phyloP scores from a whole-genome alignment of 108 stramenopile genomes.

The Conticribra guillardii region DNA sequence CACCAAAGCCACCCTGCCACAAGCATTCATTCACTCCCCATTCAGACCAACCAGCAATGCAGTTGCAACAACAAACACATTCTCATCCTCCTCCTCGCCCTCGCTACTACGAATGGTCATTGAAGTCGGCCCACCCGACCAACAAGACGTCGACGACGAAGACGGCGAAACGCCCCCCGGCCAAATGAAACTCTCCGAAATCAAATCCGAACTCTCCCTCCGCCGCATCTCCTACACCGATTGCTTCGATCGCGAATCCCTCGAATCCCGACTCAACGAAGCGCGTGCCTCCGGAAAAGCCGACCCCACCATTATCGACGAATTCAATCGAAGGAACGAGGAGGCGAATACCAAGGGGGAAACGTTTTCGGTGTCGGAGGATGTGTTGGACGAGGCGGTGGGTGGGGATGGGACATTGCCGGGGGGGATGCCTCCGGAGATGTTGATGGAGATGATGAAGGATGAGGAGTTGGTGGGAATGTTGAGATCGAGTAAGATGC shows the following conservation, averaged over 20 bases:
- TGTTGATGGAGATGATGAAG: constrained; percentile 45
- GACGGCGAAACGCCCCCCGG: constrained; percentile 42
- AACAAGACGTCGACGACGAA: constrained; percentile 50
- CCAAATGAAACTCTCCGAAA: constrained; percentile 66
- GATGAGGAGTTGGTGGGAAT: constrained; percentile 66
- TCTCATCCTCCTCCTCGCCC: no score
- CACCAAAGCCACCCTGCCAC: no score
- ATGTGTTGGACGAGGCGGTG: constrained; percentile 41
- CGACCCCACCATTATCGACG: constrained; percentile 55
- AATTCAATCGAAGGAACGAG: constrained; percentile 56
- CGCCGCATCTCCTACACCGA: constrained; percentile 53
- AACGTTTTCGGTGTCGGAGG: constrained; percentile 50
- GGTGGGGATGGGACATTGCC: constrained; percentile 67
- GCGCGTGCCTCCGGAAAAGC: constrained; percentile 59
- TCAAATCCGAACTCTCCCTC: constrained; percentile 66
- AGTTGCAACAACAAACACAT: neutral
- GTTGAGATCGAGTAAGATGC: constrained; percentile 63
- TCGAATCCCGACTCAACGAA: constrained; percentile 40
- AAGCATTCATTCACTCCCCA: no score
- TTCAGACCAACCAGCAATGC: neutral
- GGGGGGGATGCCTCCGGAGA: constrained; percentile 64
- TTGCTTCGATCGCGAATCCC: constrained; percentile 76
- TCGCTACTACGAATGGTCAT: constrained; percentile 11
- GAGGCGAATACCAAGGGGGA: constrained; percentile 41
- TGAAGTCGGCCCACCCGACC: constrained; percentile 37